Base-by-base conservation (phyloP, 805 yeast species). In the Nakazawaea siamensis region DNA sequence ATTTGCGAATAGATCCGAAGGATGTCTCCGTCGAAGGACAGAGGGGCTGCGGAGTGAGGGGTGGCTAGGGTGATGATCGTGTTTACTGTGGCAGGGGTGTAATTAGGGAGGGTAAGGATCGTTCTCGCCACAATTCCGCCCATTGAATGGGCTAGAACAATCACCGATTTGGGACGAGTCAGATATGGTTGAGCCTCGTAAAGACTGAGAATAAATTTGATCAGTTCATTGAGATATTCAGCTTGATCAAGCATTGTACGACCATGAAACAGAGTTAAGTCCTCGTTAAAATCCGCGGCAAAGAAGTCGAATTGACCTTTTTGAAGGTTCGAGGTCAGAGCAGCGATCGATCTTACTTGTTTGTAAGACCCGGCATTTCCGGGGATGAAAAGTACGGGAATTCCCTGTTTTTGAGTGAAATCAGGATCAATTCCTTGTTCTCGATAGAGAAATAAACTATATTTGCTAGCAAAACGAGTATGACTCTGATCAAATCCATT, bases 351-450 rank as follows among this genome's bases (percentile, higher is more conserved):
- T 34, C 98, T 64, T 8, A 74, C 94, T 55, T 92, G 99, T 44
- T 76, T 73, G 54, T 75, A 87, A 38, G 94, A 80, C 1, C 99
- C 99, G 0, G 98, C 98, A 52, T 94, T 92, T 1, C 99, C 99
- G 1, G 98, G 98, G 27, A 94, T 81, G 55, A 92, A 92, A 12
- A 92, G 60, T 1, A 86, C 87, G 0, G 99, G 99, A 1, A 83
- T 70, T 0, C 97, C 97, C 12, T 42, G 40, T 2, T 38, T 32
- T 20, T 68, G 58, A 16, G 55, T 52, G 35, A 39, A 57, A 44
- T 49, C 57, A 0, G 95, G 90, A 49, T 81, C 90, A 44, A 60
- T 63, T 0, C 76, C 80, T 42, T 84, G 94, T 49, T 94, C 98
- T 35, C 97, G 60, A 56, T 90, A 92, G 2, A 87, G 64, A 46